phyloP scores from a whole-genome alignment of 2,329 filamentous ascomycete species.

The Fragosphaeria purpurea region DNA sequence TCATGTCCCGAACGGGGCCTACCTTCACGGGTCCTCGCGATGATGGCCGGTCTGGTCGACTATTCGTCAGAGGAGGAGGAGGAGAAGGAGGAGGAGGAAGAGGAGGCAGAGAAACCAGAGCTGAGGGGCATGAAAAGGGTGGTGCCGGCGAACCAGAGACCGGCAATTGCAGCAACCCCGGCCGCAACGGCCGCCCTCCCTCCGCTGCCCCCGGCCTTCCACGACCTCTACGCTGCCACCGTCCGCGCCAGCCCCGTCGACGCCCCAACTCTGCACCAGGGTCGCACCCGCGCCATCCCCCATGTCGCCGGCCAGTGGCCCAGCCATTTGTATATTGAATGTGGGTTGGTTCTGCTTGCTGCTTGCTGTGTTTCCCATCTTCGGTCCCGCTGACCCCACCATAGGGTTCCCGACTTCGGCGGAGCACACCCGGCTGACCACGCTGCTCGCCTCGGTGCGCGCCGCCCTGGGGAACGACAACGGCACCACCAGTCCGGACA shows the following conservation, averaged over 20 bases:
- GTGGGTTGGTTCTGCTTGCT: slow-evolving; percentile 41
- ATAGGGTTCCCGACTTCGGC: slow-evolving; percentile 43
- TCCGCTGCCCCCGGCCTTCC: slow-evolving; percentile 70
- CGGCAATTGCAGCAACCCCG: too few relatives aligned
- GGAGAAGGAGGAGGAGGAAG: too few relatives aligned
- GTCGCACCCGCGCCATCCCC: slow-evolving; percentile 69
- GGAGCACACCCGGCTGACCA: slow-evolving; percentile 37
- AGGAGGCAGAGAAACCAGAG: too few relatives aligned
- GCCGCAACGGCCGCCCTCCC: slow-evolving; percentile 36
- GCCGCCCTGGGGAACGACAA: slow-evolving; percentile 14
- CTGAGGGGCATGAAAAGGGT: neutral
- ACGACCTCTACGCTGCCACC: slow-evolving; percentile 79
- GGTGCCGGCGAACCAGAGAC: neutral
- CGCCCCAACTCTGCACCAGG: slow-evolving; percentile 75
- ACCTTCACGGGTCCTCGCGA: neutral
- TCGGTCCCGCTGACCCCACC: neutral
- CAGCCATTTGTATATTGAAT: slow-evolving; percentile 85
- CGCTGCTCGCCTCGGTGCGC: slow-evolving; percentile 30
- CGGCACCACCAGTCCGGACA: slow-evolving; percentile 6
- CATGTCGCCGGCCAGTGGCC: slow-evolving; percentile 90
- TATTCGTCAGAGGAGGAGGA: slow-evolving; percentile 23
- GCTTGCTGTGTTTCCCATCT: neutral
- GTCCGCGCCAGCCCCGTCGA: slow-evolving; percentile 69
- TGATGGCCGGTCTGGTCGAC: slow-evolving; percentile 23
- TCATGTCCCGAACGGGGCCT: too few relatives aligned